Evolutionary conservation across 306 rosid genomes (phyloP), one percentile per base, ranked within the genome.

Genomic region (Canavalia ensiformis): DNA sequence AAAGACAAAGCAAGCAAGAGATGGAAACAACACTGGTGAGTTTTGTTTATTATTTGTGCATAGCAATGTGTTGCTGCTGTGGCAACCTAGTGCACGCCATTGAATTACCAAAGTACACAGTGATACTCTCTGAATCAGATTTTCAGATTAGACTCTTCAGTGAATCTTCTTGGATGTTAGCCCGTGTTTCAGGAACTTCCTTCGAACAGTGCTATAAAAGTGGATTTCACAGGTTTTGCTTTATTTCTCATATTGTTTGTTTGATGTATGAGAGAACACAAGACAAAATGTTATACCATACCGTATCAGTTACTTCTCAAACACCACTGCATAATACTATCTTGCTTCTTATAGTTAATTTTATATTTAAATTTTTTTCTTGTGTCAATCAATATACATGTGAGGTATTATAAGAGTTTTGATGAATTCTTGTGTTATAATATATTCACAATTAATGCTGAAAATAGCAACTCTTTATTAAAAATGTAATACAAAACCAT

Each of bases 211-310:
- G 97, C 83, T 92, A 91, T 74, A 72, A 55, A 76, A 78, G 9
- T 41, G 98, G 97, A 72, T 92, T 94, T 79, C 96, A 90, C 87
- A 94, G 97, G 98, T 90, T 80, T 37, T 34, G 2, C 74, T 50
- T 30, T 44, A 12, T 57, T 66, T 78, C 42, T 33, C 45, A 8
- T 33, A 34, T 28, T 11, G 25, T 47, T 75, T 75, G 0, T 18
- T 18, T 18, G 25, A 18, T 18, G 25, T 18, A 18, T 18, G 25
- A 18, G 25, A 18, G 25, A 18, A 18, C 25, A 18, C 25, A 18
- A 18, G 25, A 18, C 25, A 18, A 18, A 18, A 18, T 18, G 25
- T 18, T 18, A 18, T 18, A 18, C 13, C 28, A 59, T 31, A 29
- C 65, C 6, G 4, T 59, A 60, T 10, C 67, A 33, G 3, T 9